Evolutionary conservation across 83 land plant genomes (phyloP), one percentile per base, ranked within the genome.

Genomic region (Larix sibirica): DNA sequence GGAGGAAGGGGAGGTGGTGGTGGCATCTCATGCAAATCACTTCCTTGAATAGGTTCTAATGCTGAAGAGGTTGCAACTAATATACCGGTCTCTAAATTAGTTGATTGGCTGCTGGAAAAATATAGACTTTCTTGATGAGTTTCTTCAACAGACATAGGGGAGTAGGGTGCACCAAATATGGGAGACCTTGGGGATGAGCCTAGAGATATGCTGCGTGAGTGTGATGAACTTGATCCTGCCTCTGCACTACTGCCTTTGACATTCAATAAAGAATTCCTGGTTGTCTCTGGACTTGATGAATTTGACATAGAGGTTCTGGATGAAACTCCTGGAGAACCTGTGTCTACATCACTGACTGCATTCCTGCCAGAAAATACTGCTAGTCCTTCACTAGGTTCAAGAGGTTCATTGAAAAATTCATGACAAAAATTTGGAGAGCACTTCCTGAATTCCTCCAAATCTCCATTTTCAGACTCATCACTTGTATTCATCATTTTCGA

Each of bases 1-100:
- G 96, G 96, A 75, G 95, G 96, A 38, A 92, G 90, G 62, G 96
- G 94, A 20, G 95, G 95, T 65, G 86, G 86, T 68, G 92, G 20
- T 12, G 33, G 62, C 63, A 78, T 56, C 38, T 83, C 54, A 36
- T 80, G 44, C 85, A 60, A 60, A 73, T 44, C 23, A 42, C 77
- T n/a, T 20, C 47, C 77, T 42, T 12, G 47, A 40, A 17, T 18
- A 23, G 71, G 36, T 9, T 79, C 65, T 59, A 79, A 12, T 21
- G 62, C 36, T 17, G 65, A 79, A 47, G 17, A 31, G 6, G 71
- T 26, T 59, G 21, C 40, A 59, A 26, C 62, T 58, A 36, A 31
- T 79, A n/a, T 24, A 17, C 38, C 21, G 6, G 42, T 56, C 31
- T 61, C 80, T 79, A 61, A 59, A 12, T 20, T 38, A 79, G 80